Evolutionary conservation across 768 basidiomycete species (phyloP).

Genomic region (Hemileccinum impolitum): DNA sequence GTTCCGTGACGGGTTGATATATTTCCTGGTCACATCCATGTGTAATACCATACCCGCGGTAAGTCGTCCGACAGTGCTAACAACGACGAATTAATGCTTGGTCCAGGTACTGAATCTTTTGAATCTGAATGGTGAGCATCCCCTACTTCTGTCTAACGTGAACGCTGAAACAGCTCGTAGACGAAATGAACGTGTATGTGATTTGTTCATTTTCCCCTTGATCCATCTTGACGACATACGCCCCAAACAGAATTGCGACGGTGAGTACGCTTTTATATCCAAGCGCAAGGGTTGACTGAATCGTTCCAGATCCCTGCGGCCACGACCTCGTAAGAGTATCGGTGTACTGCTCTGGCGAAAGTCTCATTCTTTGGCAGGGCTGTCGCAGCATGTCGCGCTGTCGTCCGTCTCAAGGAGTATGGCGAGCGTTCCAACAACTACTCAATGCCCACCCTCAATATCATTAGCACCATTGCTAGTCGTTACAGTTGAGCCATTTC

Average conservation of each 20-base stretch:
- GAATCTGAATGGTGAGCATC: constrained; percentile 23
- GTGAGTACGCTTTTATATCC: constrained; percentile 6
- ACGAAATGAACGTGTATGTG: constrained; percentile 28
- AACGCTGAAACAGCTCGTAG: constrained; percentile 6
- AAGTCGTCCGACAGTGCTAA: constrained; percentile 19
- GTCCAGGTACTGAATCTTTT: constrained; percentile 24
- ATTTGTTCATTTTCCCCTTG: neutral
- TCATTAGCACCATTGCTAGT: constrained; percentile 17
- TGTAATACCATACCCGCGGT: constrained; percentile 69
- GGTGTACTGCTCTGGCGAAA: neutral
- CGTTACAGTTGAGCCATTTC: constrained; percentile 16
- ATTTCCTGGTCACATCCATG: constrained; percentile 62
- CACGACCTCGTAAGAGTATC: constrained; percentile 50
- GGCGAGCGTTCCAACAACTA: constrained; percentile 26
- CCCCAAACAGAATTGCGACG: constrained; percentile 19
- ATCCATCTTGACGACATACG: constrained; percentile 1
- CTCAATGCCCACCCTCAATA: constrained; percentile 20
- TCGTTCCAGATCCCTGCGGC: constrained; percentile 57
- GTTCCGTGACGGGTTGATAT: constrained; percentile 71
- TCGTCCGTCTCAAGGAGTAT: constrained; percentile 62
- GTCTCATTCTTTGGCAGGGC: constrained; percentile 17
- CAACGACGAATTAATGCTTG: neutral
- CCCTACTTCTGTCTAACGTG: neutral
- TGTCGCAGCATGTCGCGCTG: constrained; percentile 58
- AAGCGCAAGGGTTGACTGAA: neutral